phyloP scores from a whole-genome alignment of 345 rosid species.

The Geranium brycei region DNA sequence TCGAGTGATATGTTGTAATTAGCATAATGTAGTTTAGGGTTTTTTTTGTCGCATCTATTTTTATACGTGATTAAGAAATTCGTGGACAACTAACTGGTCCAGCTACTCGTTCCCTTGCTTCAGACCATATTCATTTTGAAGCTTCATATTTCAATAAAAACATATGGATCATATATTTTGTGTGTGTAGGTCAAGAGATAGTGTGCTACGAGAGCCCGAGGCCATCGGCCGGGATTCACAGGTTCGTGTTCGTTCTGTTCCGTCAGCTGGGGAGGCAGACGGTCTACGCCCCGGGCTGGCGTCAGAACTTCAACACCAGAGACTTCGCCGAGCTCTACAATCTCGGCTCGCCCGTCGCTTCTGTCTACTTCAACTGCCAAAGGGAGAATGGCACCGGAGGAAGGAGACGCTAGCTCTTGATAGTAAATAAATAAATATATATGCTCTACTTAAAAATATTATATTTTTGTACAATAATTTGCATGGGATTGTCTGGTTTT shows the following conservation, averaged over 20 bases:
- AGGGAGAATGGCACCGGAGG: slow-evolving; percentile 73
- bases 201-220: slow-evolving; percentile 67
- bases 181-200: slow-evolving; percentile 48
- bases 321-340: slow-evolving; percentile 85
- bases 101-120: too few species aligned
- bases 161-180: neutral
- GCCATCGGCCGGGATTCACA: slow-evolving; percentile 68
- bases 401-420: slow-evolving; percentile 18
- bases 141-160: too few species aligned
- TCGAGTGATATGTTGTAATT: too few species aligned
- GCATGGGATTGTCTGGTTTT: too few species aligned
- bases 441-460: too few species aligned
- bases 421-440: too few species aligned
- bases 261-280: slow-evolving; percentile 75
- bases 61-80: too few species aligned
- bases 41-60: too few species aligned
- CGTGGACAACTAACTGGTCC: too few species aligned
- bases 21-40: too few species aligned
- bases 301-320: slow-evolving; percentile 69
- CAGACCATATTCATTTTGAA: too few species aligned
- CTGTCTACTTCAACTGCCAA: slow-evolving; percentile 73
- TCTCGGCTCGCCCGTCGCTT: slow-evolving; percentile 67
- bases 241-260: slow-evolving; percentile 51
- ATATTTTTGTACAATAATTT: too few species aligned
- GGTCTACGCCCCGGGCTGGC: slow-evolving; percentile 86